These are phyloP conservation scores for Inonotus hispidus DNA, from an alignment of 1,284 basidiomycete genomes.

Conservation along the genomic window DNA sequence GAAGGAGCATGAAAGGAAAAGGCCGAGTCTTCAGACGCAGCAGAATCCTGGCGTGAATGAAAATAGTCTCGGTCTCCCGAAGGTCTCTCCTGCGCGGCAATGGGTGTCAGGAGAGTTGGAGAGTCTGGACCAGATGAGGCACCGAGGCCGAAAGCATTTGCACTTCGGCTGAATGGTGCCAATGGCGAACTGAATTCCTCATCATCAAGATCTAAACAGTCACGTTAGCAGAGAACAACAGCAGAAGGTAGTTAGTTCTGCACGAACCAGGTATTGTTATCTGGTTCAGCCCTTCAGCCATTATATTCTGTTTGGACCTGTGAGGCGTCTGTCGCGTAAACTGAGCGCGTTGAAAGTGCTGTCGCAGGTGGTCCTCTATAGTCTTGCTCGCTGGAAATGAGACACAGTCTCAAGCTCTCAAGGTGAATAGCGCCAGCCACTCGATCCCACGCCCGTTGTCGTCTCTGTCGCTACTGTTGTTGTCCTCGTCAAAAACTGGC, in stretches of 20 bases:
- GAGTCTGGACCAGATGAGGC: slow-evolving; percentile 54
- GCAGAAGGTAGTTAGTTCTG: slow-evolving; percentile 4
- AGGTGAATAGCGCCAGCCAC: too few species aligned
- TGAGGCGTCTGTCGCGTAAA: not conserved
- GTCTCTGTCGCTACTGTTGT: not conserved
- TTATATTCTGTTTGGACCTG: slow-evolving; percentile 2
- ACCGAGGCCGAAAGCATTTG: slow-evolving; percentile 34
- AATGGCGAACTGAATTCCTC: slow-evolving; percentile 59
- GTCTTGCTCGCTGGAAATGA: too few species aligned
- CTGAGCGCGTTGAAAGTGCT: not conserved
- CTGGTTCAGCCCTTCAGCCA: slow-evolving; percentile 35
- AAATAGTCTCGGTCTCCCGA: slow-evolving; percentile 56
- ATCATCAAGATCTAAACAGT: slow-evolving; percentile 58
- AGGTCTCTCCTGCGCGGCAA: slow-evolving; percentile 29
- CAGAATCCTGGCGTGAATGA: slow-evolving; percentile 71
- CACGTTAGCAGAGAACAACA: not conserved
- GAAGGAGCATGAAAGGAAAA: slow-evolving; percentile 43
- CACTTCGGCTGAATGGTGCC: slow-evolving; percentile 57
- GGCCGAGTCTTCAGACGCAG: slow-evolving; percentile 58
- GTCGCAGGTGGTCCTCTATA: not conserved
- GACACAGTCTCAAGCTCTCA: too few species aligned
- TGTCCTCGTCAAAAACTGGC: not conserved
- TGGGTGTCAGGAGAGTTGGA: slow-evolving; percentile 51
- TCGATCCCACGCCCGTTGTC: too few species aligned
- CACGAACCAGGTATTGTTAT: slow-evolving; percentile 75